Percentiles rank a stretch among this genome's conserved stretches.
phyloP scores from a whole-genome alignment of 2,329 filamentous ascomycete genomes.

The Purpureocillium lavendulum region DNA sequence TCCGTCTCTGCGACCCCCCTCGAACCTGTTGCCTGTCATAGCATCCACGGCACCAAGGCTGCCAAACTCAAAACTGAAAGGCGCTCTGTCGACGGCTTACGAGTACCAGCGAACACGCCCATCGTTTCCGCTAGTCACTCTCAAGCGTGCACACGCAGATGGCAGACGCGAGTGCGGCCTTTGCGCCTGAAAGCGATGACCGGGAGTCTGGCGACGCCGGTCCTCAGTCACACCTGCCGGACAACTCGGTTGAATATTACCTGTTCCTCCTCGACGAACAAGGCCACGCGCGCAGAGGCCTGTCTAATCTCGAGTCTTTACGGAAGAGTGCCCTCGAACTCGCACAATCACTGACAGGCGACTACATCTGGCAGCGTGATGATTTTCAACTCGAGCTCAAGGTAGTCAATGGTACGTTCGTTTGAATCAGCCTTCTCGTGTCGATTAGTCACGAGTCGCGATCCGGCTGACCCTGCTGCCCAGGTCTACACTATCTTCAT shows the following conservation, averaged over 20 bases:
- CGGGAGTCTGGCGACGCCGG: background rate
- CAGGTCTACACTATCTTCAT: slow-evolving; percentile 49
- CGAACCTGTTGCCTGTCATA: too few relatives aligned
- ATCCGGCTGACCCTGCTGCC: too few relatives aligned
- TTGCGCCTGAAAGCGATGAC: too few relatives aligned
- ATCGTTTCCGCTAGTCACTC: too few relatives aligned
- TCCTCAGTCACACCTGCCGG: slow-evolving; percentile 42
- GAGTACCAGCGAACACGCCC: too few relatives aligned
- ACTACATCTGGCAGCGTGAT: slow-evolving; percentile 95
- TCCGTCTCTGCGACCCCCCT: too few relatives aligned
- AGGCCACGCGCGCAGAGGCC: slow-evolving; percentile 45
- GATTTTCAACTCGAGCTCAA: slow-evolving; percentile 62
- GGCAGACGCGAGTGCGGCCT: too few relatives aligned
- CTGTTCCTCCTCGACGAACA: slow-evolving; percentile 60
- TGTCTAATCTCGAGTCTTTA: slow-evolving; percentile 60
- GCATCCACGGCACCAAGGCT: too few relatives aligned
- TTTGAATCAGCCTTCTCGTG: background rate
- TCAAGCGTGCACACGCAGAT: too few relatives aligned
- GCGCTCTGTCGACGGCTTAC: too few relatives aligned
- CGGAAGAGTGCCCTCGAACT: slow-evolving; percentile 60
- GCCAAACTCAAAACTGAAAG: too few relatives aligned
- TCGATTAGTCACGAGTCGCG: too few relatives aligned
- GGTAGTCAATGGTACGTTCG: slow-evolving; percentile 43
- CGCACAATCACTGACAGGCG: slow-evolving; percentile 56
- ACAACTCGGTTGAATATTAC: slow-evolving; percentile 81